phyloP scores from a whole-genome alignment of 805 yeast species.

The Hagleromyces aurorensis region DNA sequence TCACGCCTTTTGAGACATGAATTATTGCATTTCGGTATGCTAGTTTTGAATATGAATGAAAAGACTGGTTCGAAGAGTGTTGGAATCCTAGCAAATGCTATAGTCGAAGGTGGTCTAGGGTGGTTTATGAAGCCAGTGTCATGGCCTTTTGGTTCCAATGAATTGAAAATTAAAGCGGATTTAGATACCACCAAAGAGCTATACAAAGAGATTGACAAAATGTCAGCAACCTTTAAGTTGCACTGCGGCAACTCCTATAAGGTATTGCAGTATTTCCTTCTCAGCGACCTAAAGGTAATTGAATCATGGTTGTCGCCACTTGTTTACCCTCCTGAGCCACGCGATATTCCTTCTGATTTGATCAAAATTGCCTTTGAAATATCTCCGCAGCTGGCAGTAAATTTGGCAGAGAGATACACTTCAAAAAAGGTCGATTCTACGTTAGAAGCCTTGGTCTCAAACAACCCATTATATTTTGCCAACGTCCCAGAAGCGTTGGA shows the following conservation, averaged over 20 bases:
- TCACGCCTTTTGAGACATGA: conserved; percentile 72
- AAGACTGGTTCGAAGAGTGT: conserved; percentile 41
- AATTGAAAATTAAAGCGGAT: conserved; percentile 63
- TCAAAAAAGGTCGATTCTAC: conserved; percentile 23
- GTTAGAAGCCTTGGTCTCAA: conserved; percentile 39
- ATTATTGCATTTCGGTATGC: conserved; percentile 58
- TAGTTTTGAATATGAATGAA: conserved; percentile 50
- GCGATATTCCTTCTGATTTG: conserved; percentile 28
- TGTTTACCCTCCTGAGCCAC: conserved; percentile 32
- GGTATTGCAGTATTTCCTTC: conserved; percentile 55
- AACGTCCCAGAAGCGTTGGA: conserved; percentile 20
- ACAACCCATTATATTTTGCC: conserved; percentile 45
- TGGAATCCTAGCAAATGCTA: conserved; percentile 35
- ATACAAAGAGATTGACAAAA: conserved; percentile 21
- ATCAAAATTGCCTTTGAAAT: conserved; percentile 52
- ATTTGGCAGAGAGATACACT: conserved; percentile 52
- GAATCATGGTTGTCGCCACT: conserved; percentile 63
- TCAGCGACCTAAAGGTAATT: conserved; percentile 65
- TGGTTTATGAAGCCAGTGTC: conserved; percentile 65
- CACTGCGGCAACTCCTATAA: conserved; percentile 42
- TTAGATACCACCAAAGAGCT: conserved; percentile 49
- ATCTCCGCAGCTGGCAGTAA: conserved; percentile 67
- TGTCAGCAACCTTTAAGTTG: conserved; percentile 14
- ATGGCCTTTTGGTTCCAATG: conserved; percentile 83
- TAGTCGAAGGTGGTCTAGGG: conserved; percentile 59